These are phyloP conservation scores for Mycena capillaripes DNA, from an alignment of 768 basidiomycete species.

Conservation along the genomic window DNA sequence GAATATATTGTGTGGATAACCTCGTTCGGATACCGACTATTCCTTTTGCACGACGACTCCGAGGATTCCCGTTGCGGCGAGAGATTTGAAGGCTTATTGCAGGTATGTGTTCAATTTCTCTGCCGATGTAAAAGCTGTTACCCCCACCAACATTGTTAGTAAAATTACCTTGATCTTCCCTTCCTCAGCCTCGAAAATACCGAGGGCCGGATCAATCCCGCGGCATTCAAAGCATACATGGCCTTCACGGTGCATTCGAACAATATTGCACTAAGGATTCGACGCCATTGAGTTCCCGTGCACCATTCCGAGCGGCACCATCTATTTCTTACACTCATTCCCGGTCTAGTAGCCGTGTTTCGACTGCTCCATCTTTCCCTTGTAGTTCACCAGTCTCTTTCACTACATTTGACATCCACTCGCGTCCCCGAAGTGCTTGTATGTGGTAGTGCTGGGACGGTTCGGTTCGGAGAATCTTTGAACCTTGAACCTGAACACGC, in stretches of 20 bases:
- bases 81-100: too few species aligned
- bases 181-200: slow-evolving; percentile 20
- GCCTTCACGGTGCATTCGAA: neutral
- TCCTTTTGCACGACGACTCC: too few species aligned
- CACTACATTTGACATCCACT: neutral
- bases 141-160: neutral
- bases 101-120: too few species aligned
- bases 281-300: neutral
- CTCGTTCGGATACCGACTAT: too few species aligned
- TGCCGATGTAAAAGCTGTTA: too few species aligned
- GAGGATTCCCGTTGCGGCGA: too few species aligned
- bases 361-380: slow-evolving; percentile 1
- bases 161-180: neutral
- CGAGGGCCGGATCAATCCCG: neutral
- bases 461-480: too few species aligned
- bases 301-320: slow-evolving; percentile 8
- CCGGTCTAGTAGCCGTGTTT: neutral
- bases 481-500: too few species aligned
- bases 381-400: neutral
- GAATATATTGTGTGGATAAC: too few species aligned
- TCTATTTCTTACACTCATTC: neutral
- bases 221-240: slow-evolving; percentile 12
- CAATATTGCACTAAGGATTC: neutral
- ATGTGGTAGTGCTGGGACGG: too few species aligned
- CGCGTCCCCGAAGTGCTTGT: slow-evolving; percentile 7